Percentiles rank a stretch among this genome's conserved stretches.
phyloP scores from a whole-genome alignment of 768 basidiomycete genomes.

The Hirschioporus abietinus region DNA sequence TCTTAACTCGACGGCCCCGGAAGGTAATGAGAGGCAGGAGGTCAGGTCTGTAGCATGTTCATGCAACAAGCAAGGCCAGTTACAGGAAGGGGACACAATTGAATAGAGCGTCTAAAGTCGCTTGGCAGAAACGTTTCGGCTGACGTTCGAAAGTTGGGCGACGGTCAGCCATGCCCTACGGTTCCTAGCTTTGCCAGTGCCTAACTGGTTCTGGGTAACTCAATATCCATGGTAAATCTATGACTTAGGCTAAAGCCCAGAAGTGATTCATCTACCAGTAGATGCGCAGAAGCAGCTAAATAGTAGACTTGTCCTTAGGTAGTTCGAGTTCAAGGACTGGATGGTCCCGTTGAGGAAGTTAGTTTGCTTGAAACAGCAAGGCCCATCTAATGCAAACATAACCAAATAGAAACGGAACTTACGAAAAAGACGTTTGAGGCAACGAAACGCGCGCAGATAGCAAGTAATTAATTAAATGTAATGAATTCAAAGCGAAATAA shows the following conservation, averaged over 20 bases:
- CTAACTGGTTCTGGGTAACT: not conserved
- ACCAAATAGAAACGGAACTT: not conserved
- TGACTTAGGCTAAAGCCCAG: not conserved
- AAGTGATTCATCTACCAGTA: not conserved
- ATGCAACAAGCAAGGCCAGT: not conserved
- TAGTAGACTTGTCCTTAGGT: not conserved
- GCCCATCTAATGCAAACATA: not conserved
- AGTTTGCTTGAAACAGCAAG: not conserved
- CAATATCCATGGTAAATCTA: not conserved
- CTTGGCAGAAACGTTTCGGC: not conserved
- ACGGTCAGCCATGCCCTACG: slow-evolving; percentile 1
- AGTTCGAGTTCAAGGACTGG: not conserved
- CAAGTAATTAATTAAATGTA: not conserved
- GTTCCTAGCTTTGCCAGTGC: too few relatives aligned
- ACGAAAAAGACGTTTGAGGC: not conserved
- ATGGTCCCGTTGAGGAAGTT: not conserved
- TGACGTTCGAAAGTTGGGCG: not conserved
- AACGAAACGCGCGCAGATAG: not conserved
- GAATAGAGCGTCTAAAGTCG: not conserved
- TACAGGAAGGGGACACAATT: not conserved
- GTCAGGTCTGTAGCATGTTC: not conserved
- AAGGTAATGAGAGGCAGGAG: not conserved
- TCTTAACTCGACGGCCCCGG: not conserved
- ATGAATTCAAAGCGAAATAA: not conserved
- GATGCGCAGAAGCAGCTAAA: not conserved